Base-by-base conservation (phyloP, 2,329 filamentous ascomycete species). In the Zopfia rhizophila region DNA sequence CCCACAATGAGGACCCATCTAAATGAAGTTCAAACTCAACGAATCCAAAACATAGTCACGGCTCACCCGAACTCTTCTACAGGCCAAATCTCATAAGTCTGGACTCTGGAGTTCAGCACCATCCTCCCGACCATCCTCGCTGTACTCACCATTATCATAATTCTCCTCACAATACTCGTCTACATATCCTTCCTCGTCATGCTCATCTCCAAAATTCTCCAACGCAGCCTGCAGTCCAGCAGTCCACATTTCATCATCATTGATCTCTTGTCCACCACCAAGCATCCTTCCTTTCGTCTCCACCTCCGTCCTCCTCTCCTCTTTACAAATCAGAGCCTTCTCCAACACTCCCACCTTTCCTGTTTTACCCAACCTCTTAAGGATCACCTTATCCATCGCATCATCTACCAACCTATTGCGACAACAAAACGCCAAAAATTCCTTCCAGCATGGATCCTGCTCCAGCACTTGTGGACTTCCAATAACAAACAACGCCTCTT, bases 401-500 rank as follows among this genome's bases (percentile, higher is more conserved):
- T 55, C 46, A 31, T 58, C 59, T 12, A 68, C 60, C 51, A 72
- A 55, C 4, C 63, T 66, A 47, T 75, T 75, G 28, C 74, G 51
- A 35, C 49, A 53, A 53, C 73, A 75, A 53, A 75, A 75, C 5
- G 53, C 58, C 43, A 76, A 28, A 41, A 70, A 74, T 7, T 50
- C 49, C 16, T 51, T 47, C 75, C 75, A 78, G 37, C 62, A 49
- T 19, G 63, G 52, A 51, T 78, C 74, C 18, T 48, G 49, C 8
- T 51, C 57, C 33, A 77, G 50, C 7, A 76, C 60, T 31, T 62
- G 58, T 5, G 71, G 70, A 46, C 68, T 73, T 1, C 75, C 75
- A 35, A 78, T 63, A 4, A 77, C 72, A 12, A 78, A 45, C 6
- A 77, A 54, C 1, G 61, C 75, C 52, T 76, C 67, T 51, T 70